phyloP scores from a whole-genome alignment of 192 early-diverging fungal genomes.

The Coemansia biformis region DNA sequence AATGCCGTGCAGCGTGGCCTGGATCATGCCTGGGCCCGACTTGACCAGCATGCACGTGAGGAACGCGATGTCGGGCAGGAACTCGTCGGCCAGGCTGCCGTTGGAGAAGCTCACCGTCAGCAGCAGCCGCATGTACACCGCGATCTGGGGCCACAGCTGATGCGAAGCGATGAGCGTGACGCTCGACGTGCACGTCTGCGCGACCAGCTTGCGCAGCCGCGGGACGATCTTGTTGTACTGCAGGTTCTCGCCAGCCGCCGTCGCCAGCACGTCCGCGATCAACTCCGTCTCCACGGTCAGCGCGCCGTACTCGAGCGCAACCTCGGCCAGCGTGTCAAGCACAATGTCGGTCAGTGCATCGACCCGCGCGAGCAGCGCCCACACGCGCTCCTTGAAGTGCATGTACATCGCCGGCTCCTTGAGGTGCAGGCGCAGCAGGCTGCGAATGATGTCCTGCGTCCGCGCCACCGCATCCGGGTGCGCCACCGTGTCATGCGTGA shows the following conservation, averaged over 20 bases:
- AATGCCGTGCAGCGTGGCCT: conserved; percentile 88
- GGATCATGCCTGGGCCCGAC: conserved; percentile 75
- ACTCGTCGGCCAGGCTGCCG: conserved; percentile 62
- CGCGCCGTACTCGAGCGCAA: conserved; percentile 74
- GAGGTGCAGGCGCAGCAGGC: conserved; percentile 76
- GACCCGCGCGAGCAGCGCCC: conserved; percentile 72
- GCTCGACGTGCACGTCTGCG: conserved; percentile 69
- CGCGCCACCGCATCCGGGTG: conserved; percentile 43
- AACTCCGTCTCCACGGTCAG: conserved; percentile 74
- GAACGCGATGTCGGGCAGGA: conserved; percentile 83
- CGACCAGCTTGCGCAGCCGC: conserved; percentile 75
- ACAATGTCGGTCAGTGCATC: conserved; percentile 77
- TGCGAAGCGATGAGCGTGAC: conserved; percentile 71
- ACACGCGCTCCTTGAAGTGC: conserved; percentile 79
- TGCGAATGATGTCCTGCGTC: conserved; percentile 70
- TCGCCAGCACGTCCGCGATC: conserved; percentile 80
- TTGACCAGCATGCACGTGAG: conserved; percentile 80
- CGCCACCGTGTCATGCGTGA: conserved; percentile 41
- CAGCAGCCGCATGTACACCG: conserved; percentile 79
- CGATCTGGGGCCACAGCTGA: conserved; percentile 88
- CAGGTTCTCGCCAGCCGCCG: conserved; percentile 70
- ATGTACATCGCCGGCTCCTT: conserved; percentile 80
- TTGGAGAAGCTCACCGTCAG: conserved; percentile 90
- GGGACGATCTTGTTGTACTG: conserved; percentile 76
- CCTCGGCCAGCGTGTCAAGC: conserved; percentile 73